phyloP scores from a whole-genome alignment of 306 rosid species.

The Castanea mollissima region DNA sequence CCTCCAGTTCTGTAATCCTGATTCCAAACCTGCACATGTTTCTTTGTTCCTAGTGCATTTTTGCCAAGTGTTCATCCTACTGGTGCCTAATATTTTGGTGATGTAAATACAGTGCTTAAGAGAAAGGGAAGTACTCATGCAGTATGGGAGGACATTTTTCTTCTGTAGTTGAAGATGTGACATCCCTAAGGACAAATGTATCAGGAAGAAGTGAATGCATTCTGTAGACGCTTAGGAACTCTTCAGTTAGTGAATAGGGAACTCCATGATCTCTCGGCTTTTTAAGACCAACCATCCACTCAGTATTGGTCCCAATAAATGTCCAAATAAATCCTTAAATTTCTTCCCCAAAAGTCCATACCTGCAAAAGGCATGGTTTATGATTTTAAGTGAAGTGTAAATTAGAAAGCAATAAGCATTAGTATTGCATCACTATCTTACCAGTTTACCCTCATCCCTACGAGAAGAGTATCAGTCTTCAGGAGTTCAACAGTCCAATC shows the following conservation, averaged over 20 bases:
- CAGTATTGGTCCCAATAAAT: slow-evolving; percentile 51
- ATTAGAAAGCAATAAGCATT: neutral
- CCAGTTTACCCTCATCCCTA: slow-evolving; percentile 78
- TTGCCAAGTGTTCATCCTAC: neutral
- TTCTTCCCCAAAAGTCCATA: slow-evolving; percentile 78
- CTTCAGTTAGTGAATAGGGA: slow-evolving; percentile 76
- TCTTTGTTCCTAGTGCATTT: too few relatives aligned
- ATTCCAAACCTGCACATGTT: too few relatives aligned
- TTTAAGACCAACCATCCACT: slow-evolving; percentile 69
- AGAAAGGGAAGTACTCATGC: slow-evolving; percentile 39
- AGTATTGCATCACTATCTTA: slow-evolving; percentile 18
- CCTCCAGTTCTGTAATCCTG: too few relatives aligned
- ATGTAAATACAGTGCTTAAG: neutral
- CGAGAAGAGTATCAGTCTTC: slow-evolving; percentile 60
- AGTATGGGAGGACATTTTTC: slow-evolving; percentile 48
- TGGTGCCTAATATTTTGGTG: neutral
- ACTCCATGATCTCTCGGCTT: slow-evolving; percentile 75
- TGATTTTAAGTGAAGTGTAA: neutral
- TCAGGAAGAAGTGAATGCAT: slow-evolving; percentile 77
- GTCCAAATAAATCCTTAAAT: slow-evolving; percentile 64
- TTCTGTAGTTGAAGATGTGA: slow-evolving; percentile 23
- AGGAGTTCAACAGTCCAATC: slow-evolving; percentile 87
- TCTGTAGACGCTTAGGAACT: slow-evolving; percentile 71
- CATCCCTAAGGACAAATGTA: slow-evolving; percentile 46
- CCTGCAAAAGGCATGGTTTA: slow-evolving; percentile 32